Conservation (phyloP, 2,329 filamentous ascomycete genomes). For the Apiospora marii region DNA sequence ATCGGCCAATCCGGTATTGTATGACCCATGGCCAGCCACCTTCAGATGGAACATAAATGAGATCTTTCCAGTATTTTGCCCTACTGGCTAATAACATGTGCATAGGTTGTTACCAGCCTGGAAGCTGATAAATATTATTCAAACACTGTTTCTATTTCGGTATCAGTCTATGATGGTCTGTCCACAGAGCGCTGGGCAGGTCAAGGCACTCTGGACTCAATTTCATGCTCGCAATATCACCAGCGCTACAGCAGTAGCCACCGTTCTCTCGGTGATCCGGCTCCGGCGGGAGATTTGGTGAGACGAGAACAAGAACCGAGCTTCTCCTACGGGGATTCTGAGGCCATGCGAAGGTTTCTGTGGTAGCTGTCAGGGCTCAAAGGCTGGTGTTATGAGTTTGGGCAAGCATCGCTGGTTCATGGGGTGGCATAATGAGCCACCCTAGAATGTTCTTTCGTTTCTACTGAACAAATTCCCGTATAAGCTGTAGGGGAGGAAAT, state of each 20-base stretch:
- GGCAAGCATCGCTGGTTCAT: neutral
- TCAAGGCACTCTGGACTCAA: neutral
- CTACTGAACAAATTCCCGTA: neutral
- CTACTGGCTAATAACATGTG: neutral
- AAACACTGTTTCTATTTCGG: neutral
- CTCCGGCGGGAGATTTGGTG: neutral
- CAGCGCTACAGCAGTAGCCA: neutral
- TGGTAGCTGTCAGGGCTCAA: neutral
- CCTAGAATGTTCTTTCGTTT: neutral
- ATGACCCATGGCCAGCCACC: no score
- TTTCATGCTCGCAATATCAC: neutral
- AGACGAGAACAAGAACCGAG: neutral
- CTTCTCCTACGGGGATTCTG: neutral
- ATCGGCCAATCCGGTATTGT: neutral
- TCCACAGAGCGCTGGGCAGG: neutral
- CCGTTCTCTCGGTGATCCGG: neutral
- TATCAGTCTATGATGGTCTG: neutral
- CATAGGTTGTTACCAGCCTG: no score
- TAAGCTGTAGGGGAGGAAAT: neutral
- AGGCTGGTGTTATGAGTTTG: neutral
- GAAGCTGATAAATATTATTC: neutral
- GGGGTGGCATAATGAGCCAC: neutral
- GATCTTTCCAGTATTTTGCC: neutral
- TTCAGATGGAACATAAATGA: neutral
- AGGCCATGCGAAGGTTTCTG: neutral